Base-by-base conservation (phyloP, 768 basidiomycete species). In the Neoboletus brunneissimus region DNA sequence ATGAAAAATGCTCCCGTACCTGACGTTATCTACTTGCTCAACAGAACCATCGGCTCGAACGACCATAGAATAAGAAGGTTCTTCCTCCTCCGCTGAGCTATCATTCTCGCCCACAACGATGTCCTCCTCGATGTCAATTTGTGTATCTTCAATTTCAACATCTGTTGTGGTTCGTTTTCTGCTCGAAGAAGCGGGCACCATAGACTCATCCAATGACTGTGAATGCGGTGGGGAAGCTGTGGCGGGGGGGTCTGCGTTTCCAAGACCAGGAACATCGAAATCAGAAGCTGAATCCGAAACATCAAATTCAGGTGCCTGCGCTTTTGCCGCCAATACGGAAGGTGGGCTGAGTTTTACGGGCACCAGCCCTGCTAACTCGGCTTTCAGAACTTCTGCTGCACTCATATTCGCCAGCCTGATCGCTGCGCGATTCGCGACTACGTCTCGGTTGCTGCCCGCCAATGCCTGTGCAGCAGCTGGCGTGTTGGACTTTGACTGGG, bases 351-450 rank as follows among this genome's bases (percentile, higher is more conserved):
- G 62, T 62, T 77, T 78, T 49, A 76, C 69, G 13, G 80, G 76
- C 51, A 72, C 60, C 44, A 77, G 67, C 22, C 85, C 83, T 61
- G 86, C 82, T 60, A 98, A 73, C 73, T 98, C 92, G 50, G 92
- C 94, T 75, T 92, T 95, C 65, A 98, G 79, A 71, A 88, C 83
- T 70, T 98, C 92, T 53, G 95, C 95, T 44, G 96, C 96, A 76
- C 86, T 92, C 85, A 98, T 84, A 69, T 98, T 98, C 29, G 96
- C 96, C 83, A 96, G 87, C 57, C 95, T 85, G 61, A 97, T 92
- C 25, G 90, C 91, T 60, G 85, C 83, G 41, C 93, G 85, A 72
- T 96, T 96, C 48, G 88, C 87, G 29, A 95, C 93, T 56, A 96
- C 85, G 71, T 94, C 91, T 53, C 83, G 83, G 71, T 95, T 96